Conservation (phyloP, 371 early-diverging fungal genomes). For the Fennellomyces sp. region DNA sequence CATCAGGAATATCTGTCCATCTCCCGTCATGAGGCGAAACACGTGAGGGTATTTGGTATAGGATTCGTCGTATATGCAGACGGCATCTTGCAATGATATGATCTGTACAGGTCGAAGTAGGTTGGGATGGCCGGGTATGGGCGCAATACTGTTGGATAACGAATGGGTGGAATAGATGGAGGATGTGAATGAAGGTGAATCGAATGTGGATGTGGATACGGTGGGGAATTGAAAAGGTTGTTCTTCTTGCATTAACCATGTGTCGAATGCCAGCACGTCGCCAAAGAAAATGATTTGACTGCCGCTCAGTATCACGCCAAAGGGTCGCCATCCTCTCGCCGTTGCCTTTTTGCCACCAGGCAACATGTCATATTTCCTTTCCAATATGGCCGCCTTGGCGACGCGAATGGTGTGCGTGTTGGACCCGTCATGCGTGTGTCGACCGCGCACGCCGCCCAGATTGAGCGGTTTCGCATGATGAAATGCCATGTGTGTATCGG, state of each 20-base stretch:
- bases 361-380: slow-evolving; percentile 71
- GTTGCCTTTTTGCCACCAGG: slow-evolving; percentile 72
- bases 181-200: neutral
- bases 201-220: slow-evolving; percentile 5
- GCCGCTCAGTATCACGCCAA: slow-evolving; percentile 77
- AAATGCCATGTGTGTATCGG: slow-evolving; percentile 38
- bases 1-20: slow-evolving; percentile 74
- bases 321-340: slow-evolving; percentile 74
- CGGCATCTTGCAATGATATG: slow-evolving; percentile 66
- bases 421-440: neutral
- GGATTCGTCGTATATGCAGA: slow-evolving; percentile 71
- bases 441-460: slow-evolving; percentile 47
- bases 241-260: slow-evolving; percentile 42
- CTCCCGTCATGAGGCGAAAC: slow-evolving; percentile 72
- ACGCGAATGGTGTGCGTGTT: slow-evolving; percentile 60
- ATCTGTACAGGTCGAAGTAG: slow-evolving; percentile 49
- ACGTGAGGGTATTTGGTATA: slow-evolving; percentile 78
- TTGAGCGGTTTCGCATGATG: slow-evolving; percentile 39
- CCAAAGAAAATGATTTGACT: slow-evolving; percentile 78
- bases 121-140: neutral
- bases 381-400: slow-evolving; percentile 70
- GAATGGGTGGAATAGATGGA: neutral
- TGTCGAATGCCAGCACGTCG: slow-evolving; percentile 46
- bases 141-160: neutral
- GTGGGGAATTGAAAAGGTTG: neutral